Base-by-base conservation (phyloP, 2,329 filamentous ascomycete species). In the Lojkania enalia region DNA sequence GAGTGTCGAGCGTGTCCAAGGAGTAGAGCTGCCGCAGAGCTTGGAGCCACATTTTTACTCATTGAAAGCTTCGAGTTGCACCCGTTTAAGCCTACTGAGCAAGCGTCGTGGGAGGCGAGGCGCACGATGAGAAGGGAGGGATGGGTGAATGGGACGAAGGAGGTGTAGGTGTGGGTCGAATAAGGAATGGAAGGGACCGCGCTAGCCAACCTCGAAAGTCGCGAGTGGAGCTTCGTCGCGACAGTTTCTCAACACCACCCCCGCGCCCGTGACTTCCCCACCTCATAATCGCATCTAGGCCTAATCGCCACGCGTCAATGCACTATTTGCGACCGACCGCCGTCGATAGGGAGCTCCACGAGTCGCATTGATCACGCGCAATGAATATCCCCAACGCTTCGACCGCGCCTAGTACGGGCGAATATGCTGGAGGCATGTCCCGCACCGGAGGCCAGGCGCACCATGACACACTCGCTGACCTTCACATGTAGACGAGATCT, bases 401-500 rank as follows among this genome's bases (percentile, higher is more conserved):
- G 25, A 66, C 58, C 48, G 64, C 66, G 43, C 74, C 74, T 11
- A 63, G 61, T 39, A 59, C 71, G 39, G 63, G 70, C 51, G 74
- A 77, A 57, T 77, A 76, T 51, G 74, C 71, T 33, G 74, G 74
- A 66, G 71, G 71, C 73, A 62, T 41, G 21, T 38, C 35, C 44
- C 42, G 20, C 46, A 23, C 14, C 19, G 14, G 36, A 51, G 45
- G 51, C 50, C 23, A 15, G 36, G 21, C 30, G 30, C 15, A 7
- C 30, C 7, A 7, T 11, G 30, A 16, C 9, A 36, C 33, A 21
- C 5, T 9, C 12, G 5, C 16, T 36, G 33, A 36, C 19, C 5
- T 9, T 36, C 15, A 11, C 6, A 11, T 21, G n/a, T 37, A 96
- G 94, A 99, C 77, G 94, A 99, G 77, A 91, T 99, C 55, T 95